Percentiles rank a stretch among this genome's conserved stretches.
phyloP scores from a whole-genome alignment of 345 rosid genomes.

The Aethionema arabicum region DNA sequence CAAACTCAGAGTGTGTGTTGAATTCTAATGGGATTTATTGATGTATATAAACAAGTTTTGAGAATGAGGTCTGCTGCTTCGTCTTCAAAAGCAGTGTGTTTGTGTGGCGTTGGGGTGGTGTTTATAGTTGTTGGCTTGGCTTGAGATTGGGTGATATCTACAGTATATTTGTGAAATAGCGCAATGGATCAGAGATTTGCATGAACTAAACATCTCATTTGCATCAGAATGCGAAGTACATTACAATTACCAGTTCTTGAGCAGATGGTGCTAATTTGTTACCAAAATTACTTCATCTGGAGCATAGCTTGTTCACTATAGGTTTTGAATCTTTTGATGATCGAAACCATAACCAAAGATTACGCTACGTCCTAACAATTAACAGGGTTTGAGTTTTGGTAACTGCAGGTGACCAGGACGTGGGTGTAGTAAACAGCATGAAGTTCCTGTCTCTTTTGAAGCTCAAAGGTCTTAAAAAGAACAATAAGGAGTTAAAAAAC shows the following conservation, averaged over 20 bases:
- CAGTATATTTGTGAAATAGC: constrained; percentile 29
- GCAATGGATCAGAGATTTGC: constrained; percentile 17
- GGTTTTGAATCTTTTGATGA: too few relatives aligned
- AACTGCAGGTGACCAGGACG: not conserved
- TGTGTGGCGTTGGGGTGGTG: constrained; percentile 20
- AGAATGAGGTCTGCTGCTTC: constrained; percentile 20
- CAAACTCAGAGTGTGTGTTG: constrained; percentile 22
- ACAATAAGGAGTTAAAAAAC: constrained; percentile 4
- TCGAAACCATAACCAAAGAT: too few relatives aligned
- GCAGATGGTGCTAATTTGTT: too few relatives aligned
- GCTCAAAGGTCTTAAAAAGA: not conserved
- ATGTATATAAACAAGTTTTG: constrained; percentile 39
- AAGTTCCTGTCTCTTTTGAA: constrained; percentile 1
- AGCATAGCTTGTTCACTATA: too few relatives aligned
- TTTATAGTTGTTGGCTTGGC: constrained; percentile 32
- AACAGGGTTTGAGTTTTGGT: too few relatives aligned
- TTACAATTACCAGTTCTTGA: too few relatives aligned
- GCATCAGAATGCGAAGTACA: too few relatives aligned
- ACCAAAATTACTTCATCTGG: too few relatives aligned
- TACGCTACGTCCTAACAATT: too few relatives aligned
- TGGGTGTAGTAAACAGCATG: constrained; percentile 8
- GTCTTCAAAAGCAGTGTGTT: constrained; percentile 27
- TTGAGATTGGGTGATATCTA: constrained; percentile 26
- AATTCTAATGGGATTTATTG: too few relatives aligned
- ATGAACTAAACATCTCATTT: not conserved